Evolutionary conservation across 345 rosid genomes (phyloP).

Genomic region (Firmiana major): DNA sequence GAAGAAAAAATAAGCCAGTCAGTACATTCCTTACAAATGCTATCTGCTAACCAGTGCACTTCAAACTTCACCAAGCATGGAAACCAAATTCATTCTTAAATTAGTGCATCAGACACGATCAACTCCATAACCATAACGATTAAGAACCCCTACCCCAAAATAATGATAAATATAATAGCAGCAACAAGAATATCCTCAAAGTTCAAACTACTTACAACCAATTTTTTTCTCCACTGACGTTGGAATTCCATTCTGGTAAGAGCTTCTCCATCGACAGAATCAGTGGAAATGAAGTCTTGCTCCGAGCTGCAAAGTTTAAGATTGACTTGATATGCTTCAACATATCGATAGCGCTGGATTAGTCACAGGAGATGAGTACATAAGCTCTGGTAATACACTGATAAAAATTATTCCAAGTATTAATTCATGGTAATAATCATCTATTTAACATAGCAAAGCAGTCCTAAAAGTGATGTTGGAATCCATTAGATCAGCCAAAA

Average conservation of each 20-base stretch:
- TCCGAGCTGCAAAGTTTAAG: constrained; percentile 60
- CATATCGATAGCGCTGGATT: constrained; percentile 83
- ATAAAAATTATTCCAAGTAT: background rate
- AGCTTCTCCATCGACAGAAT: constrained; percentile 41
- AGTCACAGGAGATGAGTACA: constrained; percentile 15
- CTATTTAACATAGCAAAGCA: background rate
- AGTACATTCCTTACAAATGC: constrained; percentile 10
- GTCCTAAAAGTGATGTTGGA: background rate
- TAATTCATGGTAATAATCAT: background rate
- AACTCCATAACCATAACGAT: background rate
- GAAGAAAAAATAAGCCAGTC: constrained; percentile 24
- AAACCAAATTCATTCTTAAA: background rate
- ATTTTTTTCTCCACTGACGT: constrained; percentile 62
- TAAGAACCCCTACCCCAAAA: background rate
- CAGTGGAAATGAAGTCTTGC: constrained; percentile 49
- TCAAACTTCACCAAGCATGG: background rate
- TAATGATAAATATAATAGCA: background rate
- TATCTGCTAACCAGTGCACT: background rate
- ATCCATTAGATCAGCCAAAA: background rate
- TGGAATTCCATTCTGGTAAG: constrained; percentile 57
- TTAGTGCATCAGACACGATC: background rate
- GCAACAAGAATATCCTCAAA: constrained; percentile 4
- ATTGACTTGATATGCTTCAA: constrained; percentile 79
- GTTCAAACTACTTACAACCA: constrained; percentile 62
- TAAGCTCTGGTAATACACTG: background rate